Evolutionary conservation across 1,139 yeast genomes (phyloP), one percentile per base, ranked within the genome.

Genomic region (Debaryomycetaceae sp.): DNA sequence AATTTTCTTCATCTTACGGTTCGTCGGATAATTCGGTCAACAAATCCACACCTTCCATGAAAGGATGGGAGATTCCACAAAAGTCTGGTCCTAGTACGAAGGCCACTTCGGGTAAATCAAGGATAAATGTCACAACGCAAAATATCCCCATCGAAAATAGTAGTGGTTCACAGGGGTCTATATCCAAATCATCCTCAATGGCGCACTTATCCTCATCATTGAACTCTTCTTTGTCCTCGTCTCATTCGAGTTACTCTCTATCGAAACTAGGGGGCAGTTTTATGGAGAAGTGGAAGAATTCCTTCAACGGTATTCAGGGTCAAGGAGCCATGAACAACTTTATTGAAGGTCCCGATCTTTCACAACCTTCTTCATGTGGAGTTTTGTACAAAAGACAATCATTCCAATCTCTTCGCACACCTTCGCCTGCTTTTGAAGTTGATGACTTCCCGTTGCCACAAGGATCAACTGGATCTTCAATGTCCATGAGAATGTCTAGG

Each of bases 11-110:
- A 9, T 48, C 61, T 8, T 41, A 52, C 39, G 55, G 66, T 41
- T 61, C 67, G 1, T 60, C 68, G 1, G 74, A 66, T 20, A 63
- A 58, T 41, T 67, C 72, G 0, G 56, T 56, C 24, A 49, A 55
- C 5, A 50, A 50, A 6, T 64, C 72, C 1, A 51, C 59, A 1
- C 60, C 67, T 1, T 64, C 73, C 1, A 45, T 51, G 1, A 65
- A 65, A 52, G 76, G 75, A 1, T 72, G 78, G 78, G 76, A 69
- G 45, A 69, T 72, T n/a, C 75, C 77, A 0, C 58, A 58, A 14
- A 72, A 72, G 47, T 57, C 74, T 6, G 49, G 58, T 8, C 60
- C 66, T 1, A 53, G 63, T 37, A 55, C 60, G 3, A 47, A 58
- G 1, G 55, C 59, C 5, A 56, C 58, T 11, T 56, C 53, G 1